Evolutionary conservation across 331 rosid genomes (phyloP), one percentile per base, ranked within the genome.

Genomic region (Ulmus americana): DNA sequence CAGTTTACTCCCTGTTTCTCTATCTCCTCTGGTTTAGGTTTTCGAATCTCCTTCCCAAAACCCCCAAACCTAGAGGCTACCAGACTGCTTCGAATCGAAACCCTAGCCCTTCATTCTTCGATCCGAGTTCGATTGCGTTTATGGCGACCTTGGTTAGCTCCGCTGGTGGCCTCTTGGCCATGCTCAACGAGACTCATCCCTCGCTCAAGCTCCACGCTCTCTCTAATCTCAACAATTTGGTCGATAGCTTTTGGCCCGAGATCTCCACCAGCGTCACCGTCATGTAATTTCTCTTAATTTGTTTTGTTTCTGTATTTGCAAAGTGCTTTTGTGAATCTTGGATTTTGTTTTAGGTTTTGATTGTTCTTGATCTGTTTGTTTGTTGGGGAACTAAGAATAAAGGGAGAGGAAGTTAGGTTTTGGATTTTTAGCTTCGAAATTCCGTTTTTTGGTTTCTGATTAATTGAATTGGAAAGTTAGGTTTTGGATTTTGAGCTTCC

Each of bases 221-320:
- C 58, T 83, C 90, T 14, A 89, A 85, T 78, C 97, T 92, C 76
- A 92, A 86, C 88, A 85, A 85, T 49, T 69, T 85, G 76, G 98
- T 92, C 3, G 97, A 92, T 65, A 84, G 55, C 50, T 92, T 92
- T 64, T 92, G 98, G 98, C 98, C 97, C 3, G 98, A 92, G 95
- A 92, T 92, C 91, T 92, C 98, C 45, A 87, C 97, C n/a, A 87
- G 95, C 76, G 95, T 92, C 14, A 87, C 95, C 22, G 74, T 83
- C 81, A 89, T 92, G 98, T 92, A 81, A 59, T 64, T 52, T 20
- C 65, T 66, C 60, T 57, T 41, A 68, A 47, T 67, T 50, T 5
- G n/a, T 57, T 43, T 7, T 70, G 15, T 54, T 8, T 57, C 13
- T 44, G 14, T 39, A 1, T n/a, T 6, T 15, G 55, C 14, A 6